Conservation (phyloP, 176 grass and related monocot species). For the Bothriochloa decipiens region DNA sequence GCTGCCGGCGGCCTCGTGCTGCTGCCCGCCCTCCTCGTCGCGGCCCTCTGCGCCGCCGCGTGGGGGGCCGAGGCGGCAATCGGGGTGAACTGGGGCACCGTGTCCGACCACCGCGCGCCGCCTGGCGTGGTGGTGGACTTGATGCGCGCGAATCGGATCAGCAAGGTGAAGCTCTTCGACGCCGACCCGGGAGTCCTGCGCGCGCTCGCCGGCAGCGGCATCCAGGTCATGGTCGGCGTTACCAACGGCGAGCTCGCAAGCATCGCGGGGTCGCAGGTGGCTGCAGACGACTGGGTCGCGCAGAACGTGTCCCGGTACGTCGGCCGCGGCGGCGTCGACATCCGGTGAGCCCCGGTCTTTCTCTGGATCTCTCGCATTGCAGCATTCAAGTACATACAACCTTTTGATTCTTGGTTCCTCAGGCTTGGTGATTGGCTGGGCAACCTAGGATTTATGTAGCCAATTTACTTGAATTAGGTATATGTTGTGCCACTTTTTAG, state of each 20-base stretch:
- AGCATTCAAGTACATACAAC: not conserved
- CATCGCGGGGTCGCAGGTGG: constrained; percentile 55
- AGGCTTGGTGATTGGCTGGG: not conserved
- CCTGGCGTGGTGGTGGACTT: constrained; percentile 72
- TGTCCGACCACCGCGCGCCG: constrained; percentile 68
- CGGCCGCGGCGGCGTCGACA: constrained; percentile 69
- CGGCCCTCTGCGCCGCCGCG: constrained; percentile 19
- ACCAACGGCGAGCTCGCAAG: constrained; percentile 62
- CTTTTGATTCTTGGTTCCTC: not conserved
- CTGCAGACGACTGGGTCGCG: constrained; percentile 65
- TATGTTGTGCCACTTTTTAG: constrained; percentile 14
- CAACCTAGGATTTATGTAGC: not conserved
- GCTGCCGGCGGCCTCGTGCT: not conserved
- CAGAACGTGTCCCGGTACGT: constrained; percentile 82
- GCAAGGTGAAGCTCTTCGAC: constrained; percentile 87
- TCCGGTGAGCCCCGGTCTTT: constrained; percentile 52
- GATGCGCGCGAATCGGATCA: constrained; percentile 67
- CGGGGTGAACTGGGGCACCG: constrained; percentile 90
- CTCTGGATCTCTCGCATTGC: constrained; percentile 1
- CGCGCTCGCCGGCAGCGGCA: constrained; percentile 74
- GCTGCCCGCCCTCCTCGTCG: not conserved
- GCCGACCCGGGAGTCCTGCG: constrained; percentile 56
- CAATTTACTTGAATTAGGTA: not conserved
- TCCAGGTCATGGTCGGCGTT: constrained; percentile 77
- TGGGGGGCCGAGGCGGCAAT: constrained; percentile 56